Evolutionary conservation across 75 land plant genomes (phyloP).

Genomic region (Cryptomeria japonica): DNA sequence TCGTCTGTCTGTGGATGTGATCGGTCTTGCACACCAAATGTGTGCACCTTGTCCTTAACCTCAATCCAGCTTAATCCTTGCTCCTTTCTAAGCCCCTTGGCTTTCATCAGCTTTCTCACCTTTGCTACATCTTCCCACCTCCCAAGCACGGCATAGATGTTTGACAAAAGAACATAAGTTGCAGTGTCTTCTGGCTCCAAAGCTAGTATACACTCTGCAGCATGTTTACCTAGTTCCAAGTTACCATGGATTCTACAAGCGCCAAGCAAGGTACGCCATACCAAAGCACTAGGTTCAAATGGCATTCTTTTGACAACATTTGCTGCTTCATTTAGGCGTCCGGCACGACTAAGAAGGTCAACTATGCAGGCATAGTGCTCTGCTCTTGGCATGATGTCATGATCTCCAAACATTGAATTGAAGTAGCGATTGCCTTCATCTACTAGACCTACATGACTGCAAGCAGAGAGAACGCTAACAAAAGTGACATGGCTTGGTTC

Average conservation of each 20-base stretch:
- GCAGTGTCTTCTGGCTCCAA: background rate
- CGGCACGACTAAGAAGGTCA: conserved; percentile 60
- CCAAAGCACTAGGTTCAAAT: background rate
- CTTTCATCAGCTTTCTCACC: background rate
- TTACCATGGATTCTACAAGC: background rate
- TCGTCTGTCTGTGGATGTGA: background rate
- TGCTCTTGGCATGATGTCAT: conserved; percentile 27
- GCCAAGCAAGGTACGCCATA: background rate
- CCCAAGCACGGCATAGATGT: background rate
- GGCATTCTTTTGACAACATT: conserved; percentile 39
- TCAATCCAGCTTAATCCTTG: background rate
- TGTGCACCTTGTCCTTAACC: background rate
- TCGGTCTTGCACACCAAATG: background rate
- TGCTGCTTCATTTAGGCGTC: conserved; percentile 47
- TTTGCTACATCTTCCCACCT: background rate
- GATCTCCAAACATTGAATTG: conserved; percentile 21
- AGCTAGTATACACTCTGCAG: background rate
- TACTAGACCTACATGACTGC: conserved; percentile 60
- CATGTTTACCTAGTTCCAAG: background rate
- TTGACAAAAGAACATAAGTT: background rate
- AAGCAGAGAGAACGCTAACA: conserved; percentile 63
- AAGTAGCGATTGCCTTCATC: conserved; percentile 54
- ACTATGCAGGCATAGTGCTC: conserved; percentile 76
- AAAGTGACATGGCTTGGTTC: conserved; percentile 57
- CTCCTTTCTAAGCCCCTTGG: background rate